Evolutionary conservation across 2,329 filamentous ascomycete species (phyloP).

Genomic region (Talaromyces verruculosus): DNA sequence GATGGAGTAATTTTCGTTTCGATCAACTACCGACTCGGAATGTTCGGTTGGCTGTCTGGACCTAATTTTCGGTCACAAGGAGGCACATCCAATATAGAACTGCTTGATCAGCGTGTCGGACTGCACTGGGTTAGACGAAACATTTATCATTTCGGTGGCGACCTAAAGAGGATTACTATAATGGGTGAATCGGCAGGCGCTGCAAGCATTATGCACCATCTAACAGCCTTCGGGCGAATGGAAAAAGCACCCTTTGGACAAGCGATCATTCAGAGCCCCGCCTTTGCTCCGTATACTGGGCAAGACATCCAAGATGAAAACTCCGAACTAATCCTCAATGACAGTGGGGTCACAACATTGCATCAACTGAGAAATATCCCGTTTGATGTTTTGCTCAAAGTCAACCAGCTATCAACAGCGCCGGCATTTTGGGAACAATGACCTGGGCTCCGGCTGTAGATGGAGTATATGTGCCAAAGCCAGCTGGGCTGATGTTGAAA

Average conservation of each 20-base stretch:
- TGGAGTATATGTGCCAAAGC: not conserved
- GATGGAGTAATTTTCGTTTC: not conserved
- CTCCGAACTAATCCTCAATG: not conserved
- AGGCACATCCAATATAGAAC: conserved; percentile 47
- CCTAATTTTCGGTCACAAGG: not conserved
- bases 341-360: not conserved
- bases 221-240: conserved; percentile 31
- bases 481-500: not conserved
- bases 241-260: not conserved
- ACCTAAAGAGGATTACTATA: conserved; percentile 51
- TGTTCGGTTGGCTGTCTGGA: not conserved
- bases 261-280: conserved; percentile 4
- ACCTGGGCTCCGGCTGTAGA: not conserved
- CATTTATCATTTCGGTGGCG: conserved; percentile 57
- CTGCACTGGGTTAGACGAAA: conserved; percentile 58
- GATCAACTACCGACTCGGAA: not conserved
- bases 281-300: not conserved
- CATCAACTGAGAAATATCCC: conserved; percentile 1
- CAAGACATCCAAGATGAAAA: not conserved
- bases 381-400: not conserved
- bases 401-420: conserved; percentile 6
- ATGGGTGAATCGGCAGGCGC: conserved; percentile 54
- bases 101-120: conserved; percentile 56
- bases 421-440: conserved; percentile 1
- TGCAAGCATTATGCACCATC: conserved; percentile 19